Evolutionary conservation across 176 grass and related monocot genomes (phyloP).

Genomic region (Themeda triandra): DNA sequence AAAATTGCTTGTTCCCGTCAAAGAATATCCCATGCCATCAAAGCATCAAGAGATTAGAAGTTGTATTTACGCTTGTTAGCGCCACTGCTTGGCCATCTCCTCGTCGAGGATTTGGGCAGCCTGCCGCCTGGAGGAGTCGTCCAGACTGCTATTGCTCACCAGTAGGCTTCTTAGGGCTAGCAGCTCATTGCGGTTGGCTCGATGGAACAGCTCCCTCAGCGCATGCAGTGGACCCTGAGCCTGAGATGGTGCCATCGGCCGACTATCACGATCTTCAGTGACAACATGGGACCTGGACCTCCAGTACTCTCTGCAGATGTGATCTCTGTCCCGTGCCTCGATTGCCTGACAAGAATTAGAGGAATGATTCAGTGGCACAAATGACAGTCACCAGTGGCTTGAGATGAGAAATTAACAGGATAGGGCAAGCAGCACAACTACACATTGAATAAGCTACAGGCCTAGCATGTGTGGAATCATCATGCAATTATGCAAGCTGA

Average conservation of each 20-base stretch:
- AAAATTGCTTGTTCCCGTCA: constrained; percentile 17
- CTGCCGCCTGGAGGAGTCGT: constrained; percentile 41
- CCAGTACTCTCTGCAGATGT: constrained; percentile 84
- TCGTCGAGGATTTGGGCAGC: constrained; percentile 39
- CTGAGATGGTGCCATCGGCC: constrained; percentile 29
- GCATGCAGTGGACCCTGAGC: constrained; percentile 31
- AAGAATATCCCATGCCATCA: constrained; percentile 31
- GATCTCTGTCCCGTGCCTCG: constrained; percentile 50
- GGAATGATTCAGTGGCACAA: constrained; percentile 11
- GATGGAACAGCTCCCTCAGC: constrained; percentile 68
- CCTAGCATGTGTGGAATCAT: neutral
- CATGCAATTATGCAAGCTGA: neutral
- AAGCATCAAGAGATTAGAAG: constrained; percentile 5
- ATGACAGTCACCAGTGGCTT: neutral
- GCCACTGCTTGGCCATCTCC: constrained; percentile 41
- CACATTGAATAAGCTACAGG: neutral
- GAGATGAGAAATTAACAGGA: neutral
- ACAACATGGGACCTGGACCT: constrained; percentile 46
- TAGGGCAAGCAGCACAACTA: neutral
- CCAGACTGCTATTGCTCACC: constrained; percentile 11
- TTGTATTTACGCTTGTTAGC: constrained; percentile 27
- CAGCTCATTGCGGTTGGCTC: constrained; percentile 65
- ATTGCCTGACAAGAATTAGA: constrained; percentile 44
- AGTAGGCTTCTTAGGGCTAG: constrained; percentile 50
- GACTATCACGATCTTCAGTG: constrained; percentile 7